A percentile compares a stretch with the other conserved stretches of the same genome.
Evolutionary conservation across 1,284 basidiomycete genomes (phyloP).

Genomic region (Ustilago nuda): DNA sequence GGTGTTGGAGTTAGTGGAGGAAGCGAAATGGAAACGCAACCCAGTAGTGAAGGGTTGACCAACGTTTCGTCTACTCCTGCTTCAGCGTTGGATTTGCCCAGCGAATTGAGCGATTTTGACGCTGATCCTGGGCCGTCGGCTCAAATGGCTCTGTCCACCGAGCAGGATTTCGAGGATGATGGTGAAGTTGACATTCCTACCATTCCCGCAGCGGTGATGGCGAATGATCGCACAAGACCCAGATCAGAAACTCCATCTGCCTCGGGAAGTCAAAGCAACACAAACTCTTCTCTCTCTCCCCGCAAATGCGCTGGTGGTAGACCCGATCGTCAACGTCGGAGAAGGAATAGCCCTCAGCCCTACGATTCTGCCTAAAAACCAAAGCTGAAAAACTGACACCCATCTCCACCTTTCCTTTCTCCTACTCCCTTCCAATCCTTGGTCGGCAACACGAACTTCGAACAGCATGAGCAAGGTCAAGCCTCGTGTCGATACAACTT

Average conservation of each 20-base stretch:
- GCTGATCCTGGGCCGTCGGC: not conserved
- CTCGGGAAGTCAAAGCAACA: not conserved
- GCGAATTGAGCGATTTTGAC: slow-evolving; percentile 1
- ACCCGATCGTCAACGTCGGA: slow-evolving; percentile 22
- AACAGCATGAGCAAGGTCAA: slow-evolving; percentile 62
- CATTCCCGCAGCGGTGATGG: not conserved
- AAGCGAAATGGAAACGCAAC: not conserved
- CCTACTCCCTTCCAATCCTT: not conserved
- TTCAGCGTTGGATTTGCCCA: not conserved
- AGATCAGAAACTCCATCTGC: slow-evolving; percentile 27
- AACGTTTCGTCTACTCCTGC: not conserved
- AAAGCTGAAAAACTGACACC: slow-evolving; percentile 1
- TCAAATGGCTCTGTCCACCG: not conserved
- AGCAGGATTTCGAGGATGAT: not conserved
- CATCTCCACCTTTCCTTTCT: not conserved
- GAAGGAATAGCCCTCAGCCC: slow-evolving; percentile 6
- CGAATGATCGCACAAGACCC: slow-evolving; percentile 9
- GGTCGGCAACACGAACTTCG: not conserved
- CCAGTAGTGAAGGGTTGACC: not conserved
- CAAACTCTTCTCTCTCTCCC: not conserved
- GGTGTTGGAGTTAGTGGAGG: not conserved
- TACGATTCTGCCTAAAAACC: not conserved
- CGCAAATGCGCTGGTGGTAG: not conserved
- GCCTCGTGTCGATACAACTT: slow-evolving; percentile 51
- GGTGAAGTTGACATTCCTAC: not conserved